phyloP scores from a whole-genome alignment of 1,139 yeast species.

The Yamadazyma oceani region DNA sequence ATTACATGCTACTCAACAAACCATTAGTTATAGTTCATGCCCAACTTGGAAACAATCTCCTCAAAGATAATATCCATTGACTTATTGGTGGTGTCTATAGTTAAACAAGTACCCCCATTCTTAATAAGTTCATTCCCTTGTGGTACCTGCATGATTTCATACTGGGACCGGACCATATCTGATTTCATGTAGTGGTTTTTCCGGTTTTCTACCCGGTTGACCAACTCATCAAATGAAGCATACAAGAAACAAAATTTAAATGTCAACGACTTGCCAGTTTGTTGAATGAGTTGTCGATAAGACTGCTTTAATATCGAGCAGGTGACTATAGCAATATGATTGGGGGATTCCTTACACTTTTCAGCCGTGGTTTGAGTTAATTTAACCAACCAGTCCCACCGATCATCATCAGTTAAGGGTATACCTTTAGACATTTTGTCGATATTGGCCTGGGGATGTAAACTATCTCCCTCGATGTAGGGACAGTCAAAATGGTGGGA shows the following conservation, averaged over 20 bases:
- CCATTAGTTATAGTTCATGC: constrained; percentile 2
- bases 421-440: constrained; percentile 79
- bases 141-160: constrained; percentile 73
- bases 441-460: constrained; percentile 73
- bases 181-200: constrained; percentile 83
- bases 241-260: constrained; percentile 67
- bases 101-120: constrained; percentile 39
- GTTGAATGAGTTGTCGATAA: constrained; percentile 63
- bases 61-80: constrained; percentile 34
- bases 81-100: constrained; percentile 42
- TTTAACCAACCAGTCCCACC: constrained; percentile 82
- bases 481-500: constrained; percentile 46
- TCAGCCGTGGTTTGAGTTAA: constrained; percentile 45
- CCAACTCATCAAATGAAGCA: constrained; percentile 61
- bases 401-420: constrained; percentile 83
- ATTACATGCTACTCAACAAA: too few species aligned
- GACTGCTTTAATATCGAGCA: constrained; percentile 80
- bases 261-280: constrained; percentile 25
- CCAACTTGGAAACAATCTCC: constrained; percentile 10
- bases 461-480: constrained; percentile 81
- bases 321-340: constrained; percentile 54
- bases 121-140: constrained; percentile 33
- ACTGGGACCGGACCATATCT: constrained; percentile 79
- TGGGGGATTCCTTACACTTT: constrained; percentile 28
- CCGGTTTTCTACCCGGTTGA: constrained; percentile 59